Conservation (phyloP, 1,139 yeast species). For the Candida labiduridarum region DNA sequence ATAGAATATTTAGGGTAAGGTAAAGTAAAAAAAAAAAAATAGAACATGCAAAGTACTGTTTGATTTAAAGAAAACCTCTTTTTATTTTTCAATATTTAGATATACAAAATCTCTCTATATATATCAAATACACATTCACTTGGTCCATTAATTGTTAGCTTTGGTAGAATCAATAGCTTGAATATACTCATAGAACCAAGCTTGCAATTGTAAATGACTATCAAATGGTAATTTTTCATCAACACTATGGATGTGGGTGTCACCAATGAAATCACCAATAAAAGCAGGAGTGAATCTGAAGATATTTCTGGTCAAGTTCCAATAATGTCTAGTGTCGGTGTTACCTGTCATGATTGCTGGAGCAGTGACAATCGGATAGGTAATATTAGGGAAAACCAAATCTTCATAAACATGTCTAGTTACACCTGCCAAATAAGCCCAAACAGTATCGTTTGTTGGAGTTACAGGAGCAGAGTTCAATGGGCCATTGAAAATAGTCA, state of each 20-base stretch:
- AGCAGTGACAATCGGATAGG: slow-evolving; percentile 52
- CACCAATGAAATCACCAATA: slow-evolving; percentile 20
- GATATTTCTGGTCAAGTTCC: slow-evolving; percentile 73
- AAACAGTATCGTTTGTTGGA: slow-evolving; percentile 39
- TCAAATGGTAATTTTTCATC: slow-evolving; percentile 41
- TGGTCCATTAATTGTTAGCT: neutral
- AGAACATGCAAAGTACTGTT: slow-evolving; percentile 23
- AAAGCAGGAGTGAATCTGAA: slow-evolving; percentile 60
- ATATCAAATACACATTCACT: neutral
- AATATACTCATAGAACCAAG: slow-evolving; percentile 38
- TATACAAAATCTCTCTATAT: neutral
- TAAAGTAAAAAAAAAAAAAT: neutral
- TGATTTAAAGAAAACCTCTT: neutral
- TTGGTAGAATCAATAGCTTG: slow-evolving; percentile 14
- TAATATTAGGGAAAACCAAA: slow-evolving; percentile 35
- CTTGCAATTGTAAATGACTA: slow-evolving; percentile 42
- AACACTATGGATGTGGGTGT: slow-evolving; percentile 39
- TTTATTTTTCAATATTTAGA: no score
- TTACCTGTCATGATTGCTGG: slow-evolving; percentile 78
- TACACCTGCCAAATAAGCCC: slow-evolving; percentile 45
- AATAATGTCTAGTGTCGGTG: slow-evolving; percentile 81
- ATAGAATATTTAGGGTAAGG: slow-evolving; percentile 73
- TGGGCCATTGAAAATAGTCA: slow-evolving; percentile 17
- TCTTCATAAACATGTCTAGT: slow-evolving; percentile 49
- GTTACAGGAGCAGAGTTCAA: slow-evolving; percentile 42